phyloP scores from a whole-genome alignment of 2,329 filamentous ascomycete genomes.

The Trichoderma sp. region DNA sequence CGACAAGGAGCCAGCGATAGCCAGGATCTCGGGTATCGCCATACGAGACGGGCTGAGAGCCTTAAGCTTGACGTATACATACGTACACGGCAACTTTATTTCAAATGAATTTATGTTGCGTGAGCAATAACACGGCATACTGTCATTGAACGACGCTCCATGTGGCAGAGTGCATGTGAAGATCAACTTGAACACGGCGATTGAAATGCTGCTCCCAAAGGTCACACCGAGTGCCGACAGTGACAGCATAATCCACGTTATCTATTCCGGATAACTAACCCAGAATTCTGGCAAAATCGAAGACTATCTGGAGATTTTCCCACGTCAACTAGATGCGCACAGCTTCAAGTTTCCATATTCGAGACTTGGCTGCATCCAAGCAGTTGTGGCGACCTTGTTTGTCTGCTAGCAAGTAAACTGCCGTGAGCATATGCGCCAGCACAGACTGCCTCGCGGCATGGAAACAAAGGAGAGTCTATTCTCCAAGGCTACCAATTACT shows the following conservation, averaged over 20 bases:
- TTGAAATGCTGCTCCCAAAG: background rate
- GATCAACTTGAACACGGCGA: background rate
- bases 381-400: background rate
- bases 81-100: background rate
- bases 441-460: background rate
- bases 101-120: background rate
- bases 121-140: background rate
- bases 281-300: too few species aligned
- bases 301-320: background rate
- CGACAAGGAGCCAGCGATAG: background rate
- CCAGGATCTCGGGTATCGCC: conserved; percentile 3
- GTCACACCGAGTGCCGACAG: background rate
- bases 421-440: background rate
- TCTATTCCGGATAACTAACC: too few species aligned
- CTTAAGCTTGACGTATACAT: background rate
- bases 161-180: background rate
- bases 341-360: background rate
- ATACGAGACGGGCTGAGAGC: background rate
- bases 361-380: background rate
- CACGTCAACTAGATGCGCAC: background rate
- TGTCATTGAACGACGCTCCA: background rate
- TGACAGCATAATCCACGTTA: background rate
- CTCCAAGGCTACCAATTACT: background rate
- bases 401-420: background rate
- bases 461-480: background rate